Evolutionary conservation across 2,329 filamentous ascomycete species (phyloP), one percentile per base, ranked within the genome.

Genomic region (Gremmenia infestans): DNA sequence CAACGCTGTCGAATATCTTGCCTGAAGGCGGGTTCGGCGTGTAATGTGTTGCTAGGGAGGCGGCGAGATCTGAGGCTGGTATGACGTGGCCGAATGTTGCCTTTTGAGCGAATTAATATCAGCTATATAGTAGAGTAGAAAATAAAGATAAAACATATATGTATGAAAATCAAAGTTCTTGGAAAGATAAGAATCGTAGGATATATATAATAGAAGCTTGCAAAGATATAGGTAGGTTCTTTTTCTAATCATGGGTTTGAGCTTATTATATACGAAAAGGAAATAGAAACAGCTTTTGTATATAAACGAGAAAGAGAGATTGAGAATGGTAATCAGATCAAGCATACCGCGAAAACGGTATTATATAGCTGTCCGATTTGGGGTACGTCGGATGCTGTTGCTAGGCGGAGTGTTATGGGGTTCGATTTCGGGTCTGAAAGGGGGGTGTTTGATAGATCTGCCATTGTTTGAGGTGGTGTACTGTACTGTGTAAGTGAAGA

Each of bases 21-120:
- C 25, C 25, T 7, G 25, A 25, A 8, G 32, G 68, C 59, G 28
- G 57, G 7, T 15, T 6, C 5, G 19, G 14, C 14, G 64, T 68
- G 64, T 76, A 77, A 0, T 71, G 60, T n/a, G 69, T 66, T 43
- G 69, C 59, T 0, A 78, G 67, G 52, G 73, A 78, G 1, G 67
- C 64, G 7, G 65, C 50, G 0, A 78, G 65, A 50, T 78, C 71
- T 1, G 68, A 54, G 0, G 68, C 57, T 2, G 72, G 60, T 0
- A 77, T 68, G 0, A 75, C 75, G 57, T 76, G 70, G 1, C 73
- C 75, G 61, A 78, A 78, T 3, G 72, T 72, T 19, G 58, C 49
- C 19, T 65, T 56, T 6, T 25, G 25, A 22, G 7, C 7, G 25
- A 25, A 25, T 25, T 25, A 7, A 25, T 8, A 25, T 25, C 5